Base-by-base conservation (phyloP, 2,329 filamentous ascomycete species). In the Xylariaceae sp. region DNA sequence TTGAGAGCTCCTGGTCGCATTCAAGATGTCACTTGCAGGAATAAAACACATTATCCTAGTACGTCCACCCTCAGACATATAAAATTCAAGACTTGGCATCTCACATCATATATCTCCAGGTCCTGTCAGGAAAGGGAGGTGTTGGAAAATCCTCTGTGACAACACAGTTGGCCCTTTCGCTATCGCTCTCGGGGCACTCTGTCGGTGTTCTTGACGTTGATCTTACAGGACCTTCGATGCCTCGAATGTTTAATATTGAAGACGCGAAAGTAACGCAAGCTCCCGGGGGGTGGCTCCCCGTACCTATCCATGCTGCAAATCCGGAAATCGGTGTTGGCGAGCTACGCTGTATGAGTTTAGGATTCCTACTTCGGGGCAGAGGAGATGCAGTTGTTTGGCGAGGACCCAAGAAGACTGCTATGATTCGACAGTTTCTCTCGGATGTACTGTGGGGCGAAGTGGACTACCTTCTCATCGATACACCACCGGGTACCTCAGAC, bases 131-230 rank as follows among this genome's bases (percentile, higher is more conserved):
- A 65, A 99, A 99, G 81, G 94, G 94, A 68, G 94, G 94, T 64
- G 94, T 99, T 16, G 94, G 94, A 53, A 99, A 99, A 79, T 97
- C 93, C 36, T 96, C 92, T 46, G 87, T 97, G n/a, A 97, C 94
- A 0, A 95, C 93, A 1, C 94, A 99, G 72, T 86, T 99, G 13
- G 94, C 94, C 7, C 83, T 99, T 30, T 92, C 92, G 0, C 85
- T 99, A 26, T 87, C 91, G 2, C 82, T 94, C 1, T 84, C 90
- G 59, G 93, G 93, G 53, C 84, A 93, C 70, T 92, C 90, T 0
- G 93, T 97, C 36, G 94, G 94, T 47, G 92, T 99, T 23, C 88
- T 99, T 62, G 94, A 99, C 71, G 87, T 97, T 69, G 94, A 99
- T 71, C 83, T 99, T 15, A 99, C 94, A 1, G 94, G 94, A 0